These are phyloP conservation scores for Onygena corvina DNA, from an alignment of 2,329 filamentous ascomycete genomes.

Conservation along the genomic window DNA sequence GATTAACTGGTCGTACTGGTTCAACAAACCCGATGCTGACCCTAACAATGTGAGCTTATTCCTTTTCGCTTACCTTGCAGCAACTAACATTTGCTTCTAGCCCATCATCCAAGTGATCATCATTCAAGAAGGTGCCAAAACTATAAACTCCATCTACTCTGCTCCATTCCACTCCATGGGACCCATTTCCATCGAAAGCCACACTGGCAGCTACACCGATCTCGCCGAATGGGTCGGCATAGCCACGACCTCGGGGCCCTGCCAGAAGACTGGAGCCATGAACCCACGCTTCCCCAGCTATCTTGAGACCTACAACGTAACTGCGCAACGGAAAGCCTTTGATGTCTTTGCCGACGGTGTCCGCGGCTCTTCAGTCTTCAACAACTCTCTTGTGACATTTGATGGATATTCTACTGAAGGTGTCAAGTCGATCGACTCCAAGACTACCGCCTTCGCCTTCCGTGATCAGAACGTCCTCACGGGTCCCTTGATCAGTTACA, in stretches of 20 bases:
- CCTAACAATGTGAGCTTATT: slow-evolving; percentile 17
- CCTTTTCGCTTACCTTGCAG: background rate
- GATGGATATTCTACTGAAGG: slow-evolving; percentile 43
- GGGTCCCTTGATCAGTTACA: slow-evolving; percentile 24
- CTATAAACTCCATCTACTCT: slow-evolving; percentile 33
- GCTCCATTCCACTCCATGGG: slow-evolving; percentile 35
- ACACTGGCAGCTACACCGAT: slow-evolving; percentile 36
- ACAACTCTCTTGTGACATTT: slow-evolving; percentile 42
- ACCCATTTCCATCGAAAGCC: slow-evolving; percentile 25
- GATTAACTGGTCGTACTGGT: slow-evolving; percentile 37
- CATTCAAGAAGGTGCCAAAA: slow-evolving; percentile 26
- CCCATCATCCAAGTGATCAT: slow-evolving; percentile 25
- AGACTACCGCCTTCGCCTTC: slow-evolving; percentile 37
- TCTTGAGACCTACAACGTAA: slow-evolving; percentile 30
- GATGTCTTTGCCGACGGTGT: slow-evolving; percentile 28
- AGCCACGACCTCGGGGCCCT: slow-evolving; percentile 26
- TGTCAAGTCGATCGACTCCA: slow-evolving; percentile 28
- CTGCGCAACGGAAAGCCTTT: slow-evolving; percentile 29
- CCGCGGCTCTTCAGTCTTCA: slow-evolving; percentile 23
- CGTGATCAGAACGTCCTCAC: slow-evolving; percentile 36
- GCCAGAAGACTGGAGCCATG: slow-evolving; percentile 33
- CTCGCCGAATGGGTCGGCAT: slow-evolving; percentile 37
- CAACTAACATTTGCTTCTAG: slow-evolving; percentile 11
- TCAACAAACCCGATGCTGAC: slow-evolving; percentile 20
- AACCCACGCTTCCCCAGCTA: slow-evolving; percentile 38